phyloP scores from a whole-genome alignment of 129 eudicot genomes.

The Ambrosia trifida region DNA sequence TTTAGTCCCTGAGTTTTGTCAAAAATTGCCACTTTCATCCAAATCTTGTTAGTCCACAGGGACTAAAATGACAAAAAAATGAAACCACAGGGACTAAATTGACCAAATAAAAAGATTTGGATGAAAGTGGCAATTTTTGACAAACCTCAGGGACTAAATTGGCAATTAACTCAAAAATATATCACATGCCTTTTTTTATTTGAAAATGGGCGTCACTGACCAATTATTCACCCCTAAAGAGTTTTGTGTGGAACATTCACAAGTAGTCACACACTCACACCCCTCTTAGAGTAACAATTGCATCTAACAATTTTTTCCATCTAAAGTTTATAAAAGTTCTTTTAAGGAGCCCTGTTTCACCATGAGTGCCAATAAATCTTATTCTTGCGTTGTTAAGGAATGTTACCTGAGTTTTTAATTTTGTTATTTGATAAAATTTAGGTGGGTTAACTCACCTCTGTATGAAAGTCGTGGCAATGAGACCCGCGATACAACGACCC shows the following conservation, averaged over 20 bases:
- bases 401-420: slow-evolving; percentile 13
- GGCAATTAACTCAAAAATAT: no score
- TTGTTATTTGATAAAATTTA: slow-evolving; percentile 26
- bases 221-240: neutral
- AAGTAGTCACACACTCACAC: neutral
- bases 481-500: slow-evolving; percentile 93
- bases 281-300: neutral
- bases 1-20: no score
- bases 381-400: slow-evolving; percentile 5
- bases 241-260: neutral
- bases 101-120: no score
- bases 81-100: no score
- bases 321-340: neutral
- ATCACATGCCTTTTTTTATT: neutral
- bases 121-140: no score
- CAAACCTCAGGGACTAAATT: no score
- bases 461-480: slow-evolving; percentile 81
- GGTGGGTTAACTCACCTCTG: slow-evolving; percentile 94
- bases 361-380: neutral
- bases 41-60: no score
- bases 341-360: neutral
- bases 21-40: no score
- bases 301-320: neutral
- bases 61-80: no score
- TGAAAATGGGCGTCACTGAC: neutral